Percentiles rank a stretch among this genome's conserved stretches.
Evolutionary conservation across 164 flowering plant genomes (phyloP).

Genomic region (Umbellularia californica): DNA sequence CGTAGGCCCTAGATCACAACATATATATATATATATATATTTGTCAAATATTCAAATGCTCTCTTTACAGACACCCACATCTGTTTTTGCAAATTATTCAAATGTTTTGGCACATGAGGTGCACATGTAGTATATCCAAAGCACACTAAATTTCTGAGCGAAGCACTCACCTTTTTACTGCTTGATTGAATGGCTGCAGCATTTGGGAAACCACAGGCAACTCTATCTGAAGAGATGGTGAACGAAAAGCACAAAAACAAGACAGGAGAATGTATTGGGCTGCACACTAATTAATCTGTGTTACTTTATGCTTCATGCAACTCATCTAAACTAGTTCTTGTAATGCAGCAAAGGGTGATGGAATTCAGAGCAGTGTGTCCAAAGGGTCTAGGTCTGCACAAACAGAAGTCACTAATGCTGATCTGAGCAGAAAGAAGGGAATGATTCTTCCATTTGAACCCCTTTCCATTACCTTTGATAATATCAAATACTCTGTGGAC

Average conservation of each 20-base stretch:
- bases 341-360: not conserved
- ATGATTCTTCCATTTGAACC: conserved; percentile 54
- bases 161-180: not conserved
- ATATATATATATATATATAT: too few species aligned
- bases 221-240: conserved; percentile 8
- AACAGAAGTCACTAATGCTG: conserved; percentile 7
- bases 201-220: conserved; percentile 10
- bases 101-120: too few species aligned
- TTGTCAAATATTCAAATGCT: too few species aligned
- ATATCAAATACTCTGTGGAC: conserved; percentile 40
- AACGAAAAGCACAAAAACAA: conserved; percentile 2
- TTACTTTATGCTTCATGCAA: not conserved
- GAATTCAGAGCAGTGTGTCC: not conserved
- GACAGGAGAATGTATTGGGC: conserved; percentile 6
- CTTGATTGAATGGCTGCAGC: conserved; percentile 6
- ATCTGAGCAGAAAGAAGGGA: conserved; percentile 27
- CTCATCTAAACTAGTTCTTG: not conserved
- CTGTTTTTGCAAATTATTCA: too few species aligned
- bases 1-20: too few species aligned
- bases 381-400: conserved; percentile 10
- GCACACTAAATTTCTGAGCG: not conserved
- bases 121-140: not conserved
- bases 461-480: conserved; percentile 37
- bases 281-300: not conserved
- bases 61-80: too few species aligned